A percentile compares a stretch with the other conserved stretches of the same genome.
Evolutionary conservation across 148 eudicot genomes (phyloP).

Genomic region (Chenopodium berlandieri): DNA sequence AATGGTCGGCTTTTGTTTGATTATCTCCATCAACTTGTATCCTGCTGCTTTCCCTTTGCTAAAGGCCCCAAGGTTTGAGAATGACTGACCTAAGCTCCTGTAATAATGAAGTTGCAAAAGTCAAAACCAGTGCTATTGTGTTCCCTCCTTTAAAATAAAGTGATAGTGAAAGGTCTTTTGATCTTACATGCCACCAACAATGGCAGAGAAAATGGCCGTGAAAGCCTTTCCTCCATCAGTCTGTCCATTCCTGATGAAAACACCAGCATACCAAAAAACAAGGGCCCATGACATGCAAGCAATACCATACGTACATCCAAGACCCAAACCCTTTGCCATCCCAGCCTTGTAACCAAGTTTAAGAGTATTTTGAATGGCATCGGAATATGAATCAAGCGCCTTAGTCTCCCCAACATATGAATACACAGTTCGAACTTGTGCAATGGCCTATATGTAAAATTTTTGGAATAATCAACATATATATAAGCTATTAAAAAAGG

Average conservation of each 20-base stretch:
- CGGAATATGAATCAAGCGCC: conserved; percentile 84
- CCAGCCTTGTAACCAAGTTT: conserved; percentile 99
- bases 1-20: conserved; percentile 85
- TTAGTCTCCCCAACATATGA: conserved; percentile 93
- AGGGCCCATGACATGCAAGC: conserved; percentile 99
- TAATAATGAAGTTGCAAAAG: neutral
- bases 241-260: conserved; percentile 95
- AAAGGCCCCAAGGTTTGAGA: conserved; percentile 97
- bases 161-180: neutral
- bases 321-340: conserved; percentile 97
- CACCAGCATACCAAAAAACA: conserved; percentile 99
- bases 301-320: conserved; percentile 98
- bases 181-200: conserved; percentile 99
- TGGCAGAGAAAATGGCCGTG: conserved; percentile 98
- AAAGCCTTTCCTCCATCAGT: conserved; percentile 99
- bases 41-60: conserved; percentile 99
- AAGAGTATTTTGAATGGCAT: conserved; percentile 89
- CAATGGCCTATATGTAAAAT: conserved; percentile 62
- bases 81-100: conserved; percentile 99
- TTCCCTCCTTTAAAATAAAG: neutral
- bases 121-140: neutral
- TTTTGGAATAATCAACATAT: conserved; percentile 1
- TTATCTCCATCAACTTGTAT: conserved; percentile 93
- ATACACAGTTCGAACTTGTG: conserved; percentile 97
- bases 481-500: neutral